Conservation (phyloP, 495 filamentous ascomycete genomes). For the Cetradonia linearis region DNA sequence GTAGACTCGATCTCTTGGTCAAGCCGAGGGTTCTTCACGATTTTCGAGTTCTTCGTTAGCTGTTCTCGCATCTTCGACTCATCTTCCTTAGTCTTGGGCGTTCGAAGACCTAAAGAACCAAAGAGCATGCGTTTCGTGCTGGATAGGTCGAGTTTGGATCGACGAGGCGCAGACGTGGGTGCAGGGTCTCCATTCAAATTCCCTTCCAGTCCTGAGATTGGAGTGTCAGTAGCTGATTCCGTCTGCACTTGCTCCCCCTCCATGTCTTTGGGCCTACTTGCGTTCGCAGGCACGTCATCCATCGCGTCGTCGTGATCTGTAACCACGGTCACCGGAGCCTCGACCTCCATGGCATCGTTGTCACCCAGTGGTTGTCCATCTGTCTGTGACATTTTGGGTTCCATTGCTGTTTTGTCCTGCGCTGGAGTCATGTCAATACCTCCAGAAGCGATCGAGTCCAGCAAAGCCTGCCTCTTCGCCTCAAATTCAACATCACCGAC, state of each 20-base stretch:
- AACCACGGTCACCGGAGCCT: not conserved
- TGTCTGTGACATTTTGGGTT: not conserved
- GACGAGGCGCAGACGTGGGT: constrained; percentile 33
- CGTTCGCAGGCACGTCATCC: not conserved
- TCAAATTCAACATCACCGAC: constrained; percentile 34
- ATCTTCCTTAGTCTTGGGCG: constrained; percentile 57
- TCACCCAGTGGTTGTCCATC: not conserved
- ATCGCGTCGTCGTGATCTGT: not conserved
- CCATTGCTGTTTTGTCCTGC: not conserved
- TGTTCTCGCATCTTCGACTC: constrained; percentile 51
- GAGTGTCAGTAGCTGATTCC: not conserved
- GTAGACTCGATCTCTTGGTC: constrained; percentile 25
- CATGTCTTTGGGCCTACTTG: not conserved
- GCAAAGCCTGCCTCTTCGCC: constrained; percentile 40
- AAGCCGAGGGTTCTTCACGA: constrained; percentile 20
- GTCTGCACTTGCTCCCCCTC: not conserved
- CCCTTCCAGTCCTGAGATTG: not conserved
- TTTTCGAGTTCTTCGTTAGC: constrained; percentile 32
- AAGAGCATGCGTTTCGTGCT: constrained; percentile 61
- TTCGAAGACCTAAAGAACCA: constrained; percentile 58
- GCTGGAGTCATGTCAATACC: constrained; percentile 25
- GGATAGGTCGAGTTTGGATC: constrained; percentile 49
- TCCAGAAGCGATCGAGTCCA: constrained; percentile 42
- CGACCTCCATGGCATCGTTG: not conserved
- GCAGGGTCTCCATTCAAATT: constrained; percentile 14